A percentile compares a stretch with the other conserved stretches of the same genome.
Conservation (phyloP, 305 asterid species). For the Rubia peregrina region DNA sequence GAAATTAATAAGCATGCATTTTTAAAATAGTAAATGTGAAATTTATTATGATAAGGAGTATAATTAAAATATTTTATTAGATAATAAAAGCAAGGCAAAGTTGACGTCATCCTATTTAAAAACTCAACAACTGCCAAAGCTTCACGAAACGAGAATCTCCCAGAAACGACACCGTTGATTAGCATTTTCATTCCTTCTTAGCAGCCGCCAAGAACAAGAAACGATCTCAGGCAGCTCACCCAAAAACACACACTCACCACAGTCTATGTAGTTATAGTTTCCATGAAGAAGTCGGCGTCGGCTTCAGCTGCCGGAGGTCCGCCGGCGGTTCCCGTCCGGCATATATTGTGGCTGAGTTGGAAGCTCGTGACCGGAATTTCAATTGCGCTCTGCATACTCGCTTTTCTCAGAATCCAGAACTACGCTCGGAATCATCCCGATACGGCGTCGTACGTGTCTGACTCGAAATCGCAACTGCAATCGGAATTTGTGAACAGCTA, state of each 20-base stretch:
- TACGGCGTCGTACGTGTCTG: not conserved
- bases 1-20: too few relatives aligned
- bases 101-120: not conserved
- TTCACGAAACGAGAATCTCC: not conserved
- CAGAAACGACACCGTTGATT: conserved; percentile 7
- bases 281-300: conserved; percentile 54
- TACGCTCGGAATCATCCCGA: conserved; percentile 26
- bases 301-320: conserved; percentile 30
- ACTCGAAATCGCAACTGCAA: not conserved
- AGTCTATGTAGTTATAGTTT: not conserved
- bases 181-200: not conserved
- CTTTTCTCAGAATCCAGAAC: conserved; percentile 59
- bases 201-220: not conserved
- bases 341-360: conserved; percentile 59
- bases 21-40: too few relatives aligned
- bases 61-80: not conserved
- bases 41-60: too few relatives aligned
- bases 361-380: conserved; percentile 49
- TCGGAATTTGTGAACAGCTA: conserved; percentile 28
- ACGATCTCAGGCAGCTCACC: not conserved
- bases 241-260: not conserved
- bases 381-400: conserved; percentile 43
- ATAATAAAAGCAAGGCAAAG: not conserved
- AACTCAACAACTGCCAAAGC: not conserved
- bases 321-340: conserved; percentile 34